Evolutionary conservation across 805 yeast species (phyloP).

Genomic region (Yamadazyma olivae): DNA sequence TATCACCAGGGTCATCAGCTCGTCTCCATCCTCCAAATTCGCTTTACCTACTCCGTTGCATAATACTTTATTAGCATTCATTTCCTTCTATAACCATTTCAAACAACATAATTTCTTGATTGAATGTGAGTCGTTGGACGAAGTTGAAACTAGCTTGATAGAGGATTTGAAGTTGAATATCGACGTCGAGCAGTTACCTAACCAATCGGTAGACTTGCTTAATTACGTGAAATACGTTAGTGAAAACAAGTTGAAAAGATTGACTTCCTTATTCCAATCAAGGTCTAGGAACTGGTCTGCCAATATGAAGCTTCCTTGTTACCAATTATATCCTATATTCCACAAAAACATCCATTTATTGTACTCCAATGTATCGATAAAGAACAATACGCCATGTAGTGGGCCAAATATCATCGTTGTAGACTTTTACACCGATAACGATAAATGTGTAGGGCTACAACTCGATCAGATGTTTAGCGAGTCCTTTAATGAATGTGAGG

Average conservation of each 20-base stretch:
- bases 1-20: conserved; percentile 58
- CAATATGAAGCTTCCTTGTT: conserved; percentile 32
- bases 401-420: conserved; percentile 86
- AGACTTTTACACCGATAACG: conserved; percentile 88
- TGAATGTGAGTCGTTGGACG: conserved; percentile 19
- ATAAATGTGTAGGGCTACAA: conserved; percentile 84
- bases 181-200: conserved; percentile 33
- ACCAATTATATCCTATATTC: conserved; percentile 41
- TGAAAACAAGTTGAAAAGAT: conserved; percentile 34
- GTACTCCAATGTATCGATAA: conserved; percentile 77
- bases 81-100: conserved; percentile 22
- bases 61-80: conserved; percentile 53
- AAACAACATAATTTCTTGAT: conserved; percentile 20
- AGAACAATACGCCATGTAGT: conserved; percentile 84
- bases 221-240: conserved; percentile 35
- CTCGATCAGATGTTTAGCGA: conserved; percentile 75
- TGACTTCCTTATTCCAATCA: conserved; percentile 48
- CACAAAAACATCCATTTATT: conserved; percentile 80
- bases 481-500: conserved; percentile 67
- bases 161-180: conserved; percentile 24
- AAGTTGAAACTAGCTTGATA: conserved; percentile 23
- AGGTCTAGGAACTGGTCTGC: conserved; percentile 49
- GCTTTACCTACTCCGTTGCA: conserved; percentile 63
- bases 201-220: conserved; percentile 29
- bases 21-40: conserved; percentile 82